Percentiles rank a stretch among this genome's conserved stretches.
These are phyloP conservation scores for Penicillium paneum DNA, from an alignment of 2,329 filamentous ascomycete species.

Conservation along the genomic window DNA sequence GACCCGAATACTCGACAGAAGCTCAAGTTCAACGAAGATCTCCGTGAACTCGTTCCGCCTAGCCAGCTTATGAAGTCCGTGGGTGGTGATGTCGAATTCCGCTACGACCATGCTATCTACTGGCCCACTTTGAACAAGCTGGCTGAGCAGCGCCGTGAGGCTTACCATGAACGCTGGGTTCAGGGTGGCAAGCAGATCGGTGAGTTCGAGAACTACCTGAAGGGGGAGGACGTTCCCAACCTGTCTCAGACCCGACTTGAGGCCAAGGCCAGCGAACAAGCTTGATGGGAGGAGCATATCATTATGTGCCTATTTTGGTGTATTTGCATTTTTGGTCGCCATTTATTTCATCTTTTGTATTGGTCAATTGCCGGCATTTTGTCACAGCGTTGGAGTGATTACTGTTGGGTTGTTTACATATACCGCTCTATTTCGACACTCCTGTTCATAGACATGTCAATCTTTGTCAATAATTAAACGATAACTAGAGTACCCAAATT, in stretches of 20 bases:
- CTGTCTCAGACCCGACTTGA: conserved; percentile 30
- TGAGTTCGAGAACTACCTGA: conserved; percentile 83
- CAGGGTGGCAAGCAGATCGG: conserved; percentile 76
- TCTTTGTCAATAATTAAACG: conserved; percentile 5
- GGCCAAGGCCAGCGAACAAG: conserved; percentile 9
- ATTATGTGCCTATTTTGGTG: background rate
- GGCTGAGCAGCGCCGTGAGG: conserved; percentile 62
- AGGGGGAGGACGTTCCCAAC: conserved; percentile 57
- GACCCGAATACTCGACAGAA: conserved; percentile 91
- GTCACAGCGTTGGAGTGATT: background rate
- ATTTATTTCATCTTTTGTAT: background rate
- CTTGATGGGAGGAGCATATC: background rate
- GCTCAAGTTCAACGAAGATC: conserved; percentile 95
- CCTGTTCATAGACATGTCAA: conserved; percentile 9
- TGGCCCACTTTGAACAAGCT: conserved; percentile 81
- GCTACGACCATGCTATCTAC: conserved; percentile 84
- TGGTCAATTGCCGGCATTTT: background rate
- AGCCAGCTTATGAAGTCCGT: conserved; percentile 78
- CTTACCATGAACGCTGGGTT: conserved; percentile 69
- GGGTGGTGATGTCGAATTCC: conserved; percentile 78
- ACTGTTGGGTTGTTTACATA: background rate
- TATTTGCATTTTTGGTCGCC: background rate
- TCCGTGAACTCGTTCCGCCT: conserved; percentile 74
- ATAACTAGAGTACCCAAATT: conserved; percentile 7
- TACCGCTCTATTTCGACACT: background rate